phyloP scores from a whole-genome alignment of 2,329 filamentous ascomycete genomes.

The Ophiosphaerella narmari region DNA sequence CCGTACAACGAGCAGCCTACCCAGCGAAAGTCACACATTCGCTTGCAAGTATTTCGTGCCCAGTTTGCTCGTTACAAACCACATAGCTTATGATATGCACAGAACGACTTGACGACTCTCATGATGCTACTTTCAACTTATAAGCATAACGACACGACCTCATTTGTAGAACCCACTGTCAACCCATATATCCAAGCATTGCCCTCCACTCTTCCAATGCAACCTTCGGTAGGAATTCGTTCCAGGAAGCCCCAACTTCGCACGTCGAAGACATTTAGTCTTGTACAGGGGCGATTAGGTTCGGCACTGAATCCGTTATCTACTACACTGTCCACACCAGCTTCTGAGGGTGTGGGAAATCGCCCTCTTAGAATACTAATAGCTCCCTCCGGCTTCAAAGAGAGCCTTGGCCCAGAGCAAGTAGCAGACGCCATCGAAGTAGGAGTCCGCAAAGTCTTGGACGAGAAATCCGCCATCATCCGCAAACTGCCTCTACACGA shows the following conservation, averaged over 20 bases:
- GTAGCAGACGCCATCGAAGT: constrained; percentile 58
- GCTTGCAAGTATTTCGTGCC: no score
- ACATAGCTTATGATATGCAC: background rate
- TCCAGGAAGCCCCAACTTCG: constrained; percentile 22
- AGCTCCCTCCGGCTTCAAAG: constrained; percentile 60
- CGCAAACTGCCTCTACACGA: constrained; percentile 58
- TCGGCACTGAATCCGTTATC: constrained; percentile 14
- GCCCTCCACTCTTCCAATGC: background rate
- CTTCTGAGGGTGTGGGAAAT: constrained; percentile 23
- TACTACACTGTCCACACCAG: constrained; percentile 24
- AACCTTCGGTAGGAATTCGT: constrained; percentile 1
- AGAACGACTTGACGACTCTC: constrained; percentile 9
- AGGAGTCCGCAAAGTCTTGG: constrained; percentile 52
- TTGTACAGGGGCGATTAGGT: constrained; percentile 21
- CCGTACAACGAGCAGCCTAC: no score
- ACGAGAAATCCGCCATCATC: constrained; percentile 46
- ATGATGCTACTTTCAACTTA: constrained; percentile 10
- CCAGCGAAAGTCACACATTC: no score
- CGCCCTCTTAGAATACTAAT: constrained; percentile 49
- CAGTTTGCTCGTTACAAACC: no score
- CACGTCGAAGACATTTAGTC: constrained; percentile 27
- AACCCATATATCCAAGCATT: constrained; percentile 2
- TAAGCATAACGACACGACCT: constrained; percentile 2
- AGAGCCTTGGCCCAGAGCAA: constrained; percentile 55
- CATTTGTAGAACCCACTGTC: no score